A percentile compares a stretch with the other conserved stretches of the same genome.
These are phyloP conservation scores for Nannochloris sp. DNA, from an alignment of 139 green algal genomes.

Conservation along the genomic window DNA sequence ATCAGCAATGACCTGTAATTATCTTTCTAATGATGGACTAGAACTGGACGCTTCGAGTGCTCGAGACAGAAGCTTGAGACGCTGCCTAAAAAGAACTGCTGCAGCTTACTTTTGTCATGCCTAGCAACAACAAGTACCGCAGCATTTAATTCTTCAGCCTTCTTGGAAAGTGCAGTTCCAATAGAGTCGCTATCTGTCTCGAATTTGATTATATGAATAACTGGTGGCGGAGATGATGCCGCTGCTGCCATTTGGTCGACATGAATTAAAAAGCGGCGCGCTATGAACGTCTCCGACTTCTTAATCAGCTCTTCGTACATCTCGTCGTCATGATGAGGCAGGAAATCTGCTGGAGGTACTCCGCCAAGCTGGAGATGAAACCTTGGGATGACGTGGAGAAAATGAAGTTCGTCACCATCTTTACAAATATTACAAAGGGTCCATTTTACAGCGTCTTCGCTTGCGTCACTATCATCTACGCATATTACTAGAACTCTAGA, in stretches of 20 bases:
- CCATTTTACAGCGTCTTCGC: conserved; percentile 35
- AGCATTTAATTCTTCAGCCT: conserved; percentile 51
- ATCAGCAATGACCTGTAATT: no score
- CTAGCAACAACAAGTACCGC: conserved; percentile 44
- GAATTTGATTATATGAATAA: conserved; percentile 63
- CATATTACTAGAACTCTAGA: conserved; percentile 29
- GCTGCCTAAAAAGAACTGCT: conserved; percentile 28
- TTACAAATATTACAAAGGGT: conserved; percentile 31
- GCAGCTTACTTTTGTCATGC: conserved; percentile 33
- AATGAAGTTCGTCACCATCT: background rate
- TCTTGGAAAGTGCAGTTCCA: conserved; percentile 56
- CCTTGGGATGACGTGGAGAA: conserved; percentile 45
- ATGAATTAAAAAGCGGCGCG: background rate
- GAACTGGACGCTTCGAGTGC: conserved; percentile 16
- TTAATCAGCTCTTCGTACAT: conserved; percentile 41
- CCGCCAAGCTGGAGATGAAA: conserved; percentile 28
- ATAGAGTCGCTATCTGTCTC: conserved; percentile 53
- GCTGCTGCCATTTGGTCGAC: conserved; percentile 15
- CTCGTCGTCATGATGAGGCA: conserved; percentile 29
- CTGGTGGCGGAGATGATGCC: conserved; percentile 17
- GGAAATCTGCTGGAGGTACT: conserved; percentile 49
- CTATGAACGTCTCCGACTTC: conserved; percentile 46
- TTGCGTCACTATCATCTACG: conserved; percentile 37
- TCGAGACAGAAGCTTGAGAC: conserved; percentile 14
- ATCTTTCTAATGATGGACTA: no score